Conservation (phyloP, 495 filamentous ascomycete genomes). For the Penicillium herquei region DNA sequence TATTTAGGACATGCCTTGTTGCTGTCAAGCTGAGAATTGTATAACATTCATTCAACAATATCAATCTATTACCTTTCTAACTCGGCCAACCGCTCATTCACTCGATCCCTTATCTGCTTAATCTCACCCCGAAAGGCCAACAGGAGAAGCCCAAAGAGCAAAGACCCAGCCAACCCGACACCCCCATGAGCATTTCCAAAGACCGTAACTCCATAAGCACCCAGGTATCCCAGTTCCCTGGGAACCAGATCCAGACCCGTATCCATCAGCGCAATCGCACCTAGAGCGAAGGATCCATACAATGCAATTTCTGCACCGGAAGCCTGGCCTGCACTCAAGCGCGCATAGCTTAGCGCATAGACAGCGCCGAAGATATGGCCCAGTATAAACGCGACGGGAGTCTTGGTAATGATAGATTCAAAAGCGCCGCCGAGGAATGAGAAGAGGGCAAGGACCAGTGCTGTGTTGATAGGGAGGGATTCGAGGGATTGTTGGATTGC, state of each 20-base stretch:
- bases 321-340: not conserved
- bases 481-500: conserved; percentile 3
- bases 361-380: conserved; percentile 3
- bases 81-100: not conserved
- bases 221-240: conserved; percentile 1
- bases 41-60: not conserved
- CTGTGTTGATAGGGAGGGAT: conserved; percentile 1
- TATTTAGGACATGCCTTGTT: too few species aligned
- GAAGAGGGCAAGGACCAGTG: not conserved
- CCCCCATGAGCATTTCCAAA: not conserved
- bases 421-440: not conserved
- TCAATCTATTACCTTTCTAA: not conserved
- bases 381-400: not conserved
- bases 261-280: not conserved
- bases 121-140: conserved; percentile 1
- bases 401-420: not conserved
- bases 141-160: not conserved
- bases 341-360: not conserved
- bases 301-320: conserved; percentile 2
- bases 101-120: not conserved
- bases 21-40: not conserved
- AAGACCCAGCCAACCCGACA: not conserved
- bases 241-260: not conserved
- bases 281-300: not conserved
- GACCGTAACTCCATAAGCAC: not conserved